A percentile compares a stretch with the other conserved stretches of the same genome.
phyloP scores from a whole-genome alignment of 495 filamentous ascomycete species.

The Penicillium alfredii region DNA sequence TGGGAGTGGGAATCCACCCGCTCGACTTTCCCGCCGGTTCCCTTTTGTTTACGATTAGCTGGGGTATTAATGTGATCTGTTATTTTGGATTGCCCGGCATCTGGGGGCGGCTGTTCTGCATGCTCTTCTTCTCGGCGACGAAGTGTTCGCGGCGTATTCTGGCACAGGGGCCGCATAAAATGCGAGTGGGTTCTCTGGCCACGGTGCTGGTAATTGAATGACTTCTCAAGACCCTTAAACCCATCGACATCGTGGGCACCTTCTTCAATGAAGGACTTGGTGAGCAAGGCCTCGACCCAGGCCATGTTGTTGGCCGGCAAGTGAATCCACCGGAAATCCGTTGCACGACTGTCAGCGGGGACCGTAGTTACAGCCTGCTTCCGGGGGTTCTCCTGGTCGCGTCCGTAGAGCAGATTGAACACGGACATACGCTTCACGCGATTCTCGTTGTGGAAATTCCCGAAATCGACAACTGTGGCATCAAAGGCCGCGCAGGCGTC shows the following conservation, averaged over 20 bases:
- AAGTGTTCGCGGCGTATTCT: constrained; percentile 47
- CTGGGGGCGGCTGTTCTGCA: constrained; percentile 24
- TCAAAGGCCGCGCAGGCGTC: constrained; percentile 57
- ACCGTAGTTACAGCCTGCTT: constrained; percentile 49
- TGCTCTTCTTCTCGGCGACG: constrained; percentile 35
- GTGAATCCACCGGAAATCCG: constrained; percentile 67
- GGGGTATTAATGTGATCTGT: constrained; percentile 1
- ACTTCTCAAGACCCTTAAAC: constrained; percentile 61
- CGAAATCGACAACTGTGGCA: constrained; percentile 65
- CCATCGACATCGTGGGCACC: constrained; percentile 59
- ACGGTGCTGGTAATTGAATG: constrained; percentile 58
- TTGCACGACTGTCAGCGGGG: constrained; percentile 46
- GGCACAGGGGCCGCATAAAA: constrained; percentile 61
- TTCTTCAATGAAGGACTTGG: constrained; percentile 63
- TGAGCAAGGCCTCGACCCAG: constrained; percentile 57
- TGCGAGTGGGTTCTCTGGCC: constrained; percentile 57
- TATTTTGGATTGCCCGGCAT: constrained; percentile 8
- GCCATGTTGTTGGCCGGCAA: constrained; percentile 58
- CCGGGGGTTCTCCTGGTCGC: constrained; percentile 46
- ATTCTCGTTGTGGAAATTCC: constrained; percentile 58
- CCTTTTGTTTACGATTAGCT: constrained; percentile 22
- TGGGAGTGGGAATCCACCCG: constrained; percentile 28
- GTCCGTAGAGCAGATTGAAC: constrained; percentile 57
- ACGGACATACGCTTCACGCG: constrained; percentile 49
- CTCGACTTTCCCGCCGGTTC: constrained; percentile 22